A percentile compares a stretch with the other conserved stretches of the same genome.
Conservation (phyloP, 2,329 filamentous ascomycete species). For the Podosphaera leucotricha region DNA sequence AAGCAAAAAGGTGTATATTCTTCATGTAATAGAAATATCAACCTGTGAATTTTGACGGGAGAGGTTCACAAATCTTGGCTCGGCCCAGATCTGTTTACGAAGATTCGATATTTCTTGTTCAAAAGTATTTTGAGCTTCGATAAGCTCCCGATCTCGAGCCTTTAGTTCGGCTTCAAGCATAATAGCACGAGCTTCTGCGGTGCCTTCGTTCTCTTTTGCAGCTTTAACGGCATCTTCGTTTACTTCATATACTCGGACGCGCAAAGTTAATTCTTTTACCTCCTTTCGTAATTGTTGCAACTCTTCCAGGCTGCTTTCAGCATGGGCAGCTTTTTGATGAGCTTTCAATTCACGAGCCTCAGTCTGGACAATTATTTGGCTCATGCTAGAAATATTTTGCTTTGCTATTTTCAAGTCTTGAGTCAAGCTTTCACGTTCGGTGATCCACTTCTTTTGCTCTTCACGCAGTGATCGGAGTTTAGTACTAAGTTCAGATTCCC, state of each 20-base stretch:
- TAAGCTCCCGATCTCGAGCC: slow-evolving; percentile 25
- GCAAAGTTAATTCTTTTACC: slow-evolving; percentile 33
- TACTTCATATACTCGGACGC: slow-evolving; percentile 38
- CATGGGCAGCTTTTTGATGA: slow-evolving; percentile 37
- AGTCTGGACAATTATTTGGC: slow-evolving; percentile 38
- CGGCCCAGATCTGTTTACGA: neutral
- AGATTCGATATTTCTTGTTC: slow-evolving; percentile 22
- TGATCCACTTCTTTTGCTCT: slow-evolving; percentile 40
- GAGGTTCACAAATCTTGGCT: neutral
- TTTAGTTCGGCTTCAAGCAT: slow-evolving; percentile 33
- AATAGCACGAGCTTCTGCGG: slow-evolving; percentile 34
- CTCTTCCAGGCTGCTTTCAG: slow-evolving; percentile 36
- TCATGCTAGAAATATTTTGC: slow-evolving; percentile 39
- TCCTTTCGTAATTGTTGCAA: slow-evolving; percentile 34
- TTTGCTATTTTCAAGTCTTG: slow-evolving; percentile 32
- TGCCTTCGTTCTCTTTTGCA: slow-evolving; percentile 31
- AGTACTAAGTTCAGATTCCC: slow-evolving; percentile 45
- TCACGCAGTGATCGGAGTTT: slow-evolving; percentile 45
- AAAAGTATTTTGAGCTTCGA: slow-evolving; percentile 19
- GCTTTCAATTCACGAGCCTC: slow-evolving; percentile 44
- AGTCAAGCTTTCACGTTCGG: slow-evolving; percentile 31
- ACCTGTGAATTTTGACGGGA: neutral
- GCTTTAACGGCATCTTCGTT: slow-evolving; percentile 35
- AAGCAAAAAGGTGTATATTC: no score
- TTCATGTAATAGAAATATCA: no score